These are phyloP conservation scores for Meyerozyma guilliermondii DNA, from an alignment of 1,139 yeast species.

Conservation along the genomic window DNA sequence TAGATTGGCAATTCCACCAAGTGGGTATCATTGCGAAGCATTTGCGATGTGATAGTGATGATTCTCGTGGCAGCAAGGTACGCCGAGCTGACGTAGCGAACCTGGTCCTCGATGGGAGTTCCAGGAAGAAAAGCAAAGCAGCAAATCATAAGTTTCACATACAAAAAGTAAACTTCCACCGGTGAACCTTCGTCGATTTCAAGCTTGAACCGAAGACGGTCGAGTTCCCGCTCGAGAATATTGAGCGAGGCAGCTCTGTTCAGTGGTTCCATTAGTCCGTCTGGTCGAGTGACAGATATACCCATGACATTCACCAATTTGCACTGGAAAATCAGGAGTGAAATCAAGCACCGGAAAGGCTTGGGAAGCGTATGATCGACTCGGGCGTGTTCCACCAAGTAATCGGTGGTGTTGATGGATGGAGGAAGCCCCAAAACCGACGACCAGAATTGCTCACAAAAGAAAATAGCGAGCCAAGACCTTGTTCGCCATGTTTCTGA, in stretches of 20 bases:
- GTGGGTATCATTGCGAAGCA: conserved; percentile 49
- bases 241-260: conserved; percentile 77
- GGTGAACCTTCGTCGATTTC: conserved; percentile 56
- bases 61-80: conserved; percentile 78
- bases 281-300: conserved; percentile 79
- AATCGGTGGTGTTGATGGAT: conserved; percentile 73
- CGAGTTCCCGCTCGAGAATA: conserved; percentile 73
- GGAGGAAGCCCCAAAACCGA: conserved; percentile 87
- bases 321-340: conserved; percentile 77
- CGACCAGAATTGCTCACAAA: conserved; percentile 89
- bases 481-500: conserved; percentile 94
- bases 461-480: conserved; percentile 85
- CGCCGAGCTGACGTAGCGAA: conserved; percentile 77
- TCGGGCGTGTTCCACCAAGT: conserved; percentile 73
- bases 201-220: conserved; percentile 59
- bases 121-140: conserved; percentile 90
- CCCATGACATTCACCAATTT: conserved; percentile 86
- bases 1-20: conserved; percentile 84
- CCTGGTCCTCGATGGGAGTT: conserved; percentile 84
- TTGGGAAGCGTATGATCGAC: conserved; percentile 64
- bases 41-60: conserved; percentile 69
- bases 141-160: conserved; percentile 77
- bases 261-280: conserved; percentile 82
- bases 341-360: conserved; percentile 66
- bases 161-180: conserved; percentile 76